These are phyloP conservation scores for Rhodomyrtus tomentosa DNA, from an alignment of 345 rosid species.

Conservation along the genomic window DNA sequence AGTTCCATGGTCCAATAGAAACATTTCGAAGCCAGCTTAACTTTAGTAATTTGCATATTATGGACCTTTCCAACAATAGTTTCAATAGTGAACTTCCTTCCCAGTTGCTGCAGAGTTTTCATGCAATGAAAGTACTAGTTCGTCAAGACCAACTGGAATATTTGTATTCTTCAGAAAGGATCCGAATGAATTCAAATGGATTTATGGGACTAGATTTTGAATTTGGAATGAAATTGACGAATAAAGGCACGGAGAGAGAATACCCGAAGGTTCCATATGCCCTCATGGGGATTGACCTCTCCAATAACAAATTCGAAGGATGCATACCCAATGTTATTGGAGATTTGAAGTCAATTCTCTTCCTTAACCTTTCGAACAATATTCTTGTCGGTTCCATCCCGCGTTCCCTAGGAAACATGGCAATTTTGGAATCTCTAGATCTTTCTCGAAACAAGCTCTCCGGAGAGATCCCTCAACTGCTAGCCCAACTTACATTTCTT, in stretches of 20 bases:
- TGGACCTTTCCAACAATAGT: neutral
- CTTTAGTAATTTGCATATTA: neutral
- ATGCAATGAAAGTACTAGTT: neutral
- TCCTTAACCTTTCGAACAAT: no score
- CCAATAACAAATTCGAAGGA: no score
- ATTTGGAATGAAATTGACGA: neutral
- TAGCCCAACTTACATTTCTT: neutral
- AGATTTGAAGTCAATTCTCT: no score
- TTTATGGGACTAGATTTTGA: no score
- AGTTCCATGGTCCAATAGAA: neutral
- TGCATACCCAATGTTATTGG: no score
- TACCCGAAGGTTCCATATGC: no score
- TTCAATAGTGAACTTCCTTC: neutral
- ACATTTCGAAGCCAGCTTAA: neutral
- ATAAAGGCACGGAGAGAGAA: neutral
- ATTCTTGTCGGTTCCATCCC: no score
- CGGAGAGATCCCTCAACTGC: neutral
- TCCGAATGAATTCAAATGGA: no score
- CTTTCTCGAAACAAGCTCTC: neutral
- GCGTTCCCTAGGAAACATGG: no score
- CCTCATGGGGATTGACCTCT: no score
- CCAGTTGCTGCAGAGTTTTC: neutral
- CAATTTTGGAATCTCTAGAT: no score
- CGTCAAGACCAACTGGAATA: neutral
- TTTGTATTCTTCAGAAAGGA: rapidly evolving